Evolutionary conservation across 1,284 basidiomycete species (phyloP).

Genomic region (Amylostereum chailletii): DNA sequence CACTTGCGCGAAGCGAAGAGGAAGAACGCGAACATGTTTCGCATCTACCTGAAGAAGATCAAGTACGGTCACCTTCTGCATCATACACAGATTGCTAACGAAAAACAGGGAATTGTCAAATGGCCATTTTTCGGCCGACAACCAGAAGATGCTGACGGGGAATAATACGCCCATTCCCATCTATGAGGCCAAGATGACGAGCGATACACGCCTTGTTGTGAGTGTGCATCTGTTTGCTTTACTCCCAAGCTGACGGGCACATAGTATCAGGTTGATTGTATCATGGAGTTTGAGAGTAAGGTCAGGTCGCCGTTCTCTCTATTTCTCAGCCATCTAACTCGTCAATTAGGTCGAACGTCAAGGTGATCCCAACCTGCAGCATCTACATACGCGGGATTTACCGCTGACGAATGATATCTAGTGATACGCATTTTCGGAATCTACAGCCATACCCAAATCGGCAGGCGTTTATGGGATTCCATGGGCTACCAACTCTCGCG

Average conservation of each 20-base stretch:
- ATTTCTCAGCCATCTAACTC: background rate
- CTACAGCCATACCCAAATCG: slow-evolving; percentile 52
- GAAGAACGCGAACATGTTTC: slow-evolving; percentile 32
- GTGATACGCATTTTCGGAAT: slow-evolving; percentile 56
- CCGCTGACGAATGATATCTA: slow-evolving; percentile 13
- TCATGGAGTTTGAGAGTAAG: slow-evolving; percentile 38
- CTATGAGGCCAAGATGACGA: slow-evolving; percentile 62
- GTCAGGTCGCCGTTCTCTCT: slow-evolving; percentile 23
- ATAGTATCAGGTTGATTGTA: slow-evolving; percentile 59
- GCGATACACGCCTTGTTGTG: slow-evolving; percentile 54
- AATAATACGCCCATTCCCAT: slow-evolving; percentile 33
- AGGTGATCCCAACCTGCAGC: slow-evolving; percentile 20
- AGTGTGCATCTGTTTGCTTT: slow-evolving; percentile 13
- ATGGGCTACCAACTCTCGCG: slow-evolving; percentile 41
- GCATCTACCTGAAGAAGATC: slow-evolving; percentile 51
- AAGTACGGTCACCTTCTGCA: slow-evolving; percentile 25
- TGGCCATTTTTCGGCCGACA: slow-evolving; percentile 59
- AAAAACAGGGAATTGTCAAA: slow-evolving; percentile 48
- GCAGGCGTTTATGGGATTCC: slow-evolving; percentile 46
- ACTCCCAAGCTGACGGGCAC: background rate
- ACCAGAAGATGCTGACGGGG: slow-evolving; percentile 54
- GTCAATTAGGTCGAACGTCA: slow-evolving; percentile 40
- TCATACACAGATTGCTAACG: background rate
- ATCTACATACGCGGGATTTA: too few species aligned
- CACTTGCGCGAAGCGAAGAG: slow-evolving; percentile 33